Evolutionary conservation across 2,329 filamentous ascomycete genomes (phyloP).

Genomic region (Stachybotrys echinatus): DNA sequence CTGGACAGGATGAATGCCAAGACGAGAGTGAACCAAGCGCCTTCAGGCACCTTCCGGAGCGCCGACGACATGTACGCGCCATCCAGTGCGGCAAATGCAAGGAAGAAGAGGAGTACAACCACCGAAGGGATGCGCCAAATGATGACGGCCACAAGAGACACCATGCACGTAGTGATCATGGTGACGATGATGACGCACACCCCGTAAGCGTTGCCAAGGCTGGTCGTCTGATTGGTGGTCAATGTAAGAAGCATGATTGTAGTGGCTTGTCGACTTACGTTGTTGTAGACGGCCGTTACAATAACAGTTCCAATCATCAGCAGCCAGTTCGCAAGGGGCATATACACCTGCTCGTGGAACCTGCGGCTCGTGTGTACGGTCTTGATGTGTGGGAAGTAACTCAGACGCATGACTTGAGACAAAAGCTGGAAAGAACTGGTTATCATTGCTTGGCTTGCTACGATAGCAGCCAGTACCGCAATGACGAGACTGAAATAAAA

Average conservation of each 20-base stretch:
- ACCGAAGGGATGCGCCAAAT: conserved; percentile 62
- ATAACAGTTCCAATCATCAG: conserved; percentile 72
- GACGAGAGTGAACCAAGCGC: too few species aligned
- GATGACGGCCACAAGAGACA: conserved; percentile 64
- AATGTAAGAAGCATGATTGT: background rate
- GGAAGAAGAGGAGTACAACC: conserved; percentile 56
- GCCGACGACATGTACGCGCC: too few species aligned
- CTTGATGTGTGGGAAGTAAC: too few species aligned
- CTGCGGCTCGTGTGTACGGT: too few species aligned
- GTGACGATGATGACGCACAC: conserved; percentile 78
- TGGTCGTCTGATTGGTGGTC: conserved; percentile 58
- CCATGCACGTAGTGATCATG: conserved; percentile 72
- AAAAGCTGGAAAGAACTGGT: too few species aligned
- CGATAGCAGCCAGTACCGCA: too few species aligned
- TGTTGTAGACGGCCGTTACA: conserved; percentile 68
- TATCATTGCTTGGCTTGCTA: too few species aligned
- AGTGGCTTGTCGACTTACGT: conserved; percentile 35
- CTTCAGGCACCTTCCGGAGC: too few species aligned
- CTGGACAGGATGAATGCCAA: too few species aligned
- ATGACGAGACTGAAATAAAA: too few species aligned
- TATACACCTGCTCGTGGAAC: too few species aligned
- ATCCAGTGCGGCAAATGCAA: conserved; percentile 54
- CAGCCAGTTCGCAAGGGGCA: conserved; percentile 72
- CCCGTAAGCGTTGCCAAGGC: conserved; percentile 69
- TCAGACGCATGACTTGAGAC: too few species aligned